phyloP scores from a whole-genome alignment of 306 rosid genomes.

The Dalbergia cultrata region DNA sequence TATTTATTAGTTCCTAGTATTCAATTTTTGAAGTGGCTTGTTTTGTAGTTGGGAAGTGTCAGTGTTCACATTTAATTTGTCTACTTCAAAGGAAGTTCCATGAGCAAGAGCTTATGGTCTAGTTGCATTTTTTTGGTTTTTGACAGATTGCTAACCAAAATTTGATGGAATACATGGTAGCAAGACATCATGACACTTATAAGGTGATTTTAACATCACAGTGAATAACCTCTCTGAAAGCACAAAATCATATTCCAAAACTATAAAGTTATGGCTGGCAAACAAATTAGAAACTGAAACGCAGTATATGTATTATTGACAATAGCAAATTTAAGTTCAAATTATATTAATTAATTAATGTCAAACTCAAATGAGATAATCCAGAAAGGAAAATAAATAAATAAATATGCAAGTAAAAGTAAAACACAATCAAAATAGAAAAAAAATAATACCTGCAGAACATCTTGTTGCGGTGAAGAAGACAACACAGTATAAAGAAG shows the following conservation, averaged over 20 bases:
- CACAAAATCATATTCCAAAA: not conserved
- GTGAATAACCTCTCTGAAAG: not conserved
- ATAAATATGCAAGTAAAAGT: not conserved
- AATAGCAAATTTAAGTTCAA: not conserved
- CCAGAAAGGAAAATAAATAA: not conserved
- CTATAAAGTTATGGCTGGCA: not conserved
- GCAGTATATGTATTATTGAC: not conserved
- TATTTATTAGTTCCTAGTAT: too few species aligned
- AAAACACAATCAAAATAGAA: constrained; percentile 12
- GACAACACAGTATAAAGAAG: constrained; percentile 77
- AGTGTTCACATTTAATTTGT: too few species aligned
- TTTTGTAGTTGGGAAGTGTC: too few species aligned
- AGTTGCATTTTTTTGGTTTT: too few species aligned
- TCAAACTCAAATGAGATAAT: not conserved
- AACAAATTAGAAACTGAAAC: not conserved
- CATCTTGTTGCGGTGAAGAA: constrained; percentile 76
- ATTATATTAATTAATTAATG: not conserved
- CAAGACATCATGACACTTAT: not conserved
- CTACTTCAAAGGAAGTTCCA: too few species aligned
- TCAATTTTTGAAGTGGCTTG: too few species aligned
- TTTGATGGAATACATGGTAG: not conserved
- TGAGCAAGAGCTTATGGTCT: too few species aligned
- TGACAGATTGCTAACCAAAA: too few species aligned
- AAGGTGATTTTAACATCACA: not conserved
- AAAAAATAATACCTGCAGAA: constrained; percentile 65